Evolutionary conservation across 1,284 basidiomycete genomes (phyloP), one percentile per base, ranked within the genome.

Genomic region (Microbotryum scabiosae): DNA sequence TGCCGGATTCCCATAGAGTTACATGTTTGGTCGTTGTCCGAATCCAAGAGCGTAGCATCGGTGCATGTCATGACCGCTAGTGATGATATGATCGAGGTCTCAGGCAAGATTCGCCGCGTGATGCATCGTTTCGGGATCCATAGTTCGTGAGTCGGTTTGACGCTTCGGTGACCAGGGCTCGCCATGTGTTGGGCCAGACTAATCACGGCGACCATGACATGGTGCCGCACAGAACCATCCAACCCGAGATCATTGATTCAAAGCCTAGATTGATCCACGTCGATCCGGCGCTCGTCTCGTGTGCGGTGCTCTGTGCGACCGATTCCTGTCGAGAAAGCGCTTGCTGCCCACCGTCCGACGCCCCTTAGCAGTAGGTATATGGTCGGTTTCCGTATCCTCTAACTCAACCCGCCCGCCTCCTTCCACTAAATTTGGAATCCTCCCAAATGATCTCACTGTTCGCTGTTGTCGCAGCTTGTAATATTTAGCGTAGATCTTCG

Each of bases 1-100:
- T 18, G 41, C 16, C 43, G 16, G 36, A 30, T 5, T 32, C 32
- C 26, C 14, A 3, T 45, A 60, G 70, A 75, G 72, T 81, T 99
- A 36, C 96, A 98, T 76, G 84, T 98, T 58, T 99, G 96, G 96
- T 92, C 96, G 73, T 79, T 93, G 41, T 86, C 85, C 20, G 88
- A 90, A 75, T 81, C 80, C 65, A 97, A 96, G 73, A 84, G 92
- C 56, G 88, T 98, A 44, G 94, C 94, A 5, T 93, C 89, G 1
- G 92, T 99, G 21, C 96, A 99, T 76, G 89, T 99, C 52, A 82
- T 90, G 65, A 85, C 93, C 26, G 80, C 82, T 50, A 81, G 83
- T 62, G 88, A 96, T 71, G 72, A 74, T 18, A 97, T 97, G 75
- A 97, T 97, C 89, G 82, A 82, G 5, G 84, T 96, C 51, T 90